phyloP scores from a whole-genome alignment of 75 land plant genomes.

The Selaginella tamariscina region DNA sequence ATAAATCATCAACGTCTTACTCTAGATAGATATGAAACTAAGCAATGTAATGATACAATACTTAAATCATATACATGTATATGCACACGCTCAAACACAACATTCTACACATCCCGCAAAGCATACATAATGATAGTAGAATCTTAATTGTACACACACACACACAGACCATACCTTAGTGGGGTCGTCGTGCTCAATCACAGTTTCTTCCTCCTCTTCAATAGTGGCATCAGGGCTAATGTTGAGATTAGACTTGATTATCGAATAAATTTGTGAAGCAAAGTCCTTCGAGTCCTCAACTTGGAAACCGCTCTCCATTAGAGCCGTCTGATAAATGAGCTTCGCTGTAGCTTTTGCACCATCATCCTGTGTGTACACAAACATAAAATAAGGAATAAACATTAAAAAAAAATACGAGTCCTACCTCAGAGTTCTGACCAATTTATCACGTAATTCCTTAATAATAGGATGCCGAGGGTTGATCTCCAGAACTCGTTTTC shows the following conservation, averaged over 20 bases:
- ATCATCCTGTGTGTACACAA: conserved; percentile 47
- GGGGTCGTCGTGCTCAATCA: background rate
- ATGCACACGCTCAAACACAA: no score
- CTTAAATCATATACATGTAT: no score
- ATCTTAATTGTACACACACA: no score
- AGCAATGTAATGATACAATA: no score
- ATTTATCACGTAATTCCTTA: conserved; percentile 70
- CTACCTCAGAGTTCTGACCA: conserved; percentile 56
- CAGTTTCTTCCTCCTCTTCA: conserved; percentile 75
- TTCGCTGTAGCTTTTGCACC: conserved; percentile 56
- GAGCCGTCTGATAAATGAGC: conserved; percentile 84
- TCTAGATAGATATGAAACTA: no score
- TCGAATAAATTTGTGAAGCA: conserved; percentile 56
- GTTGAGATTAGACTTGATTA: conserved; percentile 59
- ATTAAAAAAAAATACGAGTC: background rate
- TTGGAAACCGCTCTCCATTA: conserved; percentile 89
- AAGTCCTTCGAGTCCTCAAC: conserved; percentile 74
- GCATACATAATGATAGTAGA: no score
- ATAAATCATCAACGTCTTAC: no score
- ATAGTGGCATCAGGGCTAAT: conserved; percentile 66
- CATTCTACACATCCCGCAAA: no score
- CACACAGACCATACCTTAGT: no score
- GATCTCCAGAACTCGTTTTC: conserved; percentile 94
- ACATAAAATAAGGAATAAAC: background rate
- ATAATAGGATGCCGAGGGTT: conserved; percentile 93